Percentiles rank a stretch among this genome's conserved stretches.
These are phyloP conservation scores for Cucumis melo DNA, from an alignment of 306 rosid genomes.

Conservation along the genomic window DNA sequence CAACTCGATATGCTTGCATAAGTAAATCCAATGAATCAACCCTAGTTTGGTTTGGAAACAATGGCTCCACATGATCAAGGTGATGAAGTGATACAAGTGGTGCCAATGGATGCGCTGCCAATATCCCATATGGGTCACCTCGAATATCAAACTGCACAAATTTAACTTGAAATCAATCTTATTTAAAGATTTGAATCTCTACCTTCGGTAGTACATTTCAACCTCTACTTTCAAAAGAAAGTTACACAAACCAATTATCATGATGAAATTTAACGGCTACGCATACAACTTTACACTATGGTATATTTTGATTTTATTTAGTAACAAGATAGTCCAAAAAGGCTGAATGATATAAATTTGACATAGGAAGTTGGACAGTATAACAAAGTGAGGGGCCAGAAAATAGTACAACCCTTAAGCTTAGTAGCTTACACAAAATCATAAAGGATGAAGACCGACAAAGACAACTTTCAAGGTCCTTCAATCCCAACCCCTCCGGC, in stretches of 20 bases:
- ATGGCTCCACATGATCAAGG: constrained; percentile 40
- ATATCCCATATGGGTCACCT: constrained; percentile 55
- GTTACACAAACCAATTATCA: too few species aligned
- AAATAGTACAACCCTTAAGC: neutral
- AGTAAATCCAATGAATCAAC: constrained; percentile 33
- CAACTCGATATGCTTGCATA: constrained; percentile 38
- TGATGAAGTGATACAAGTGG: constrained; percentile 90
- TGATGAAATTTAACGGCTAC: too few species aligned
- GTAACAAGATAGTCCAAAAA: neutral
- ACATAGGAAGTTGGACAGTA: neutral
- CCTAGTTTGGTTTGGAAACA: constrained; percentile 50
- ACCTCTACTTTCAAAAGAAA: too few species aligned
- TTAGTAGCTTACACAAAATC: neutral
- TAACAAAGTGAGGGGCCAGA: neutral
- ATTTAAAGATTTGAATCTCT: too few species aligned
- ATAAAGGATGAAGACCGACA: neutral
- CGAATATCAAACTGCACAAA: constrained; percentile 61
- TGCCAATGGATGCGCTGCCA: constrained; percentile 81
- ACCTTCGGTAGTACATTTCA: too few species aligned
- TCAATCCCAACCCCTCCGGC: neutral
- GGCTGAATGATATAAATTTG: neutral
- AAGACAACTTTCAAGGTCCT: neutral
- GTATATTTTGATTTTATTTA: neutral
- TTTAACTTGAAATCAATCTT: neutral
- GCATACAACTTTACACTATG: neutral